Evolutionary conservation across 305 asterid genomes (phyloP), one percentile per base, ranked within the genome.

Genomic region (Striga hermonthica): DNA sequence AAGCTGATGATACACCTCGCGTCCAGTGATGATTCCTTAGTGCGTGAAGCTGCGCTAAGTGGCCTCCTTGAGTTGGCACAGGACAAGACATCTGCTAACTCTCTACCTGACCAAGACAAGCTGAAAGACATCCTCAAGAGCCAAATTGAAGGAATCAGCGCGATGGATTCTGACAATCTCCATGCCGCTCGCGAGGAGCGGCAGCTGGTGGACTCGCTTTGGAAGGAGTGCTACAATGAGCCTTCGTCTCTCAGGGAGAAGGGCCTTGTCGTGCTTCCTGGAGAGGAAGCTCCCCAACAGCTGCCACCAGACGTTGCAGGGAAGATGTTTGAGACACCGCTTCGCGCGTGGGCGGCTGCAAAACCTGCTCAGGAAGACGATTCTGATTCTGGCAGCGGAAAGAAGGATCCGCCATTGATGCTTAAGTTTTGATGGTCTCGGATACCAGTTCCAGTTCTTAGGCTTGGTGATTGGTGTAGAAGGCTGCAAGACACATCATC

Each of bases 281-380:
- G 95, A 4, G 98, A 92, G 57, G 96, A 92, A 11, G 62, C n/a
- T n/a, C n/a, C n/a, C n/a, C n/a, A n/a, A n/a, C n/a, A 69, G 35
- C 88, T 78, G 4, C 89, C 95, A 0, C 97, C 97, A 0, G 96
- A 92, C 65, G 85, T 89, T 6, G 97, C 93, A 10, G 78, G 95
- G 72, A 74, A 78, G 80, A 83, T 81, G 66, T 89, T 89, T 47
- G 78, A 89, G 69, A 88, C 95, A 0, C 91, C 95, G 11, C 86
- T 91, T 2, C 68, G 95, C 61, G 95, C 95, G 52, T 85, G 81
- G 86, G 91, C 96, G 57, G 90, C 92, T n/a, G n/a, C n/a, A n/a
- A n/a, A n/a, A n/a, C n/a, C n/a, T n/a, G n/a, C n/a, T n/a, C n/a
- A n/a, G n/a, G n/a, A n/a, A n/a, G n/a, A n/a, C n/a, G n/a, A n/a